Evolutionary conservation across 2,329 filamentous ascomycete genomes (phyloP).

Genomic region (Pseudofabraea citricarpa): DNA sequence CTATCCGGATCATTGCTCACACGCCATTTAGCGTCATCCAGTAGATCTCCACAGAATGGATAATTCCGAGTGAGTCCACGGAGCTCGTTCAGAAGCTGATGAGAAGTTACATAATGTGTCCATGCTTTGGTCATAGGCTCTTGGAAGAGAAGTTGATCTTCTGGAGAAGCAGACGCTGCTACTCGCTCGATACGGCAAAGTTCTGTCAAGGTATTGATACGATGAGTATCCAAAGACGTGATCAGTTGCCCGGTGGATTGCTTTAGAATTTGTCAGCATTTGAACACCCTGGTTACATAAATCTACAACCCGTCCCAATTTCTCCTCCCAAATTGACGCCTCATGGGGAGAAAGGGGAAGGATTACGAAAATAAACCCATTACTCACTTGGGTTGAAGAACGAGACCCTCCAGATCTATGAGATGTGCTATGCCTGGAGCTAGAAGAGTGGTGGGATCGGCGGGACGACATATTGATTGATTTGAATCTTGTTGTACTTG

Average conservation of each 20-base stretch:
- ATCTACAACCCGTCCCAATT: not conserved
- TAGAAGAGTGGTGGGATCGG: conserved; percentile 13
- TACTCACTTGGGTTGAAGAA: conserved; percentile 24
- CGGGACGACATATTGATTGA: conserved; percentile 16
- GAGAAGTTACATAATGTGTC: conserved; percentile 66
- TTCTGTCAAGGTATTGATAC: conserved; percentile 69
- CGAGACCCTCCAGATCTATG: conserved; percentile 14
- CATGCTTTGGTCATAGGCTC: conserved; percentile 66
- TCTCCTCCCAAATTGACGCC: not conserved
- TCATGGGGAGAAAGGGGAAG: conserved; percentile 3
- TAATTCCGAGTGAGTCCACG: conserved; percentile 62
- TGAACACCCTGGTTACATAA: not conserved
- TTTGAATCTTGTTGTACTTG: not conserved
- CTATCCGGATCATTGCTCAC: conserved; percentile 61
- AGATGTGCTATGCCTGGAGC: conserved; percentile 10
- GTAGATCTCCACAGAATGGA: conserved; percentile 59
- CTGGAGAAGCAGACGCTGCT: conserved; percentile 51
- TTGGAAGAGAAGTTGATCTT: conserved; percentile 55
- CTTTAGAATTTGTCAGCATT: conserved; percentile 7
- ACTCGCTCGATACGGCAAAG: conserved; percentile 66
- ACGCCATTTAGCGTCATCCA: conserved; percentile 60
- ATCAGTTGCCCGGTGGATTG: conserved; percentile 45
- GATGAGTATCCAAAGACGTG: conserved; percentile 57
- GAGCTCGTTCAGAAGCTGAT: conserved; percentile 67
- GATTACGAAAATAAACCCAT: conserved; percentile 24